phyloP scores from a whole-genome alignment of 805 yeast species.

The Starmerella kuoi region DNA sequence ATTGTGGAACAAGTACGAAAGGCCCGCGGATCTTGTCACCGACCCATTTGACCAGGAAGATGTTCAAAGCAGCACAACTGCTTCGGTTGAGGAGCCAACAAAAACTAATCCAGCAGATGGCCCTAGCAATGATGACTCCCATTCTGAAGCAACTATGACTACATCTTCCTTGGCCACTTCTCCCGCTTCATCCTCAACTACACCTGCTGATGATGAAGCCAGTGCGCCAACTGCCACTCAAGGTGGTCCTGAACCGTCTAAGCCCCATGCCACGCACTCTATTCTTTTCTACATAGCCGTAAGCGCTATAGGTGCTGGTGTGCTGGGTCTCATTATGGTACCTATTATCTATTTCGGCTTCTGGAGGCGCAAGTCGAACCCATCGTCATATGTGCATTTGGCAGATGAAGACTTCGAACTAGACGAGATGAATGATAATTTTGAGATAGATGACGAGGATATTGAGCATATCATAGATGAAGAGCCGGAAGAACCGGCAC shows the following conservation, averaged over 20 bases:
- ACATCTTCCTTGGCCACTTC: not conserved
- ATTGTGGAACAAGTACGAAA: conserved; percentile 22
- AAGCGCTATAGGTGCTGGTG: conserved; percentile 7
- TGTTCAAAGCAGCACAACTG: not conserved
- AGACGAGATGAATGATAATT: conserved; percentile 11
- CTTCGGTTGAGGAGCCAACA: not conserved
- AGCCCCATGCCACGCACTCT: conserved; percentile 4
- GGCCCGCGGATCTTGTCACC: conserved; percentile 8
- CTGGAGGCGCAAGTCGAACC: not conserved
- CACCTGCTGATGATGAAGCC: not conserved
- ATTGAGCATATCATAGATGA: not conserved
- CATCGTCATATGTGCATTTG: conserved; percentile 7
- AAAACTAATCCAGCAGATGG: not conserved
- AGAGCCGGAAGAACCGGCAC: not conserved
- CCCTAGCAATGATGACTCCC: not conserved
- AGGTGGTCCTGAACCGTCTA: not conserved
- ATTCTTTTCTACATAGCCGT: conserved; percentile 9
- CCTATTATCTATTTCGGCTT: conserved; percentile 6
- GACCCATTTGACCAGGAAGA: conserved; percentile 3
- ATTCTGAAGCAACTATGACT: not conserved
- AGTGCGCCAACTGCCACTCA: not conserved
- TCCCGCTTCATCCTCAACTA: not conserved
- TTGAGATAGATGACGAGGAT: conserved; percentile 12
- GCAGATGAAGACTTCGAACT: conserved; percentile 17
- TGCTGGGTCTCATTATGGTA: conserved; percentile 5